A percentile compares a stretch with the other conserved stretches of the same genome.
Conservation (phyloP, 2,329 filamentous ascomycete genomes). For the Xylariales sp. region DNA sequence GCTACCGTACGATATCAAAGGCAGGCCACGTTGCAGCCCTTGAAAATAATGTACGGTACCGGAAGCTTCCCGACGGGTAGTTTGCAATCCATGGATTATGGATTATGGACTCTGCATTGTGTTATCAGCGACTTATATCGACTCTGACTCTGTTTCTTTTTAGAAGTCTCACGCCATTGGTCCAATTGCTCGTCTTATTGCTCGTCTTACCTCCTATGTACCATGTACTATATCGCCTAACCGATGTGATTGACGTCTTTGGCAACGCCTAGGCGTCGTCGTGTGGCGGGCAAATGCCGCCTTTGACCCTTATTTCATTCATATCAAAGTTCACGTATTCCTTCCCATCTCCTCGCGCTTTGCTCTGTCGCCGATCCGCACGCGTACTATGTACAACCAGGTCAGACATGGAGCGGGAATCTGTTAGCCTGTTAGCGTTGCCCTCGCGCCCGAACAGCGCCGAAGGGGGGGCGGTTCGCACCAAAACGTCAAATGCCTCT, state of each 20-base stretch:
- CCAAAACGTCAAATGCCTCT: constrained; percentile 25
- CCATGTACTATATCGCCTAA: too few species aligned
- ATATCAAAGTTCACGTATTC: too few species aligned
- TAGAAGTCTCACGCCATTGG: constrained; percentile 15
- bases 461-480: constrained; percentile 1
- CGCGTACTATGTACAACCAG: too few species aligned
- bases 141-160: constrained; percentile 19
- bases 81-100: constrained; percentile 25
- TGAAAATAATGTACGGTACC: constrained; percentile 35
- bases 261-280: too few species aligned
- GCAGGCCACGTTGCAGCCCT: constrained; percentile 38
- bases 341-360: not conserved
- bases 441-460: not conserved
- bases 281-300: too few species aligned
- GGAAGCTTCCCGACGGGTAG: constrained; percentile 40
- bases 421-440: not conserved
- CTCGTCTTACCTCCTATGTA: not conserved
- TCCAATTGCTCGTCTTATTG: not conserved
- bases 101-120: constrained; percentile 16
- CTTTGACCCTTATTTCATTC: too few species aligned
- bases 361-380: not conserved
- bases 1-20: constrained; percentile 29
- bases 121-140: constrained; percentile 28
- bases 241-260: too few species aligned
- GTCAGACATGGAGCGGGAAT: constrained; percentile 8